Conservation (phyloP, 2,329 filamentous ascomycete species). For the Ceratocystis albifundus region DNA sequence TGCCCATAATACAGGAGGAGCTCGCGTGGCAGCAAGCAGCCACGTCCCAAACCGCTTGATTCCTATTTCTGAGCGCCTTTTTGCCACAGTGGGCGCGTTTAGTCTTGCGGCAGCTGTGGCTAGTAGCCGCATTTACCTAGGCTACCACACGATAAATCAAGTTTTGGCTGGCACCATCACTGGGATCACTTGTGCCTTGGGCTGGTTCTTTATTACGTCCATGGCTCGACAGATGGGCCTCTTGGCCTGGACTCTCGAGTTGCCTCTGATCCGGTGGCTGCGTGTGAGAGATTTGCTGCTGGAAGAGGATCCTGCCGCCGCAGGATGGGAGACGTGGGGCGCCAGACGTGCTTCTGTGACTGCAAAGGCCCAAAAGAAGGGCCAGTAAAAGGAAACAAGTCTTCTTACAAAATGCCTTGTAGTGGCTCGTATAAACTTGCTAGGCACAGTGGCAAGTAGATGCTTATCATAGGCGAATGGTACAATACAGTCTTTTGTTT, state of each 20-base stretch:
- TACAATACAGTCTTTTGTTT: too few species aligned
- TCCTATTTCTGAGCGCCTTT: conserved; percentile 48
- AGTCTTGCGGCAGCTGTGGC: conserved; percentile 58
- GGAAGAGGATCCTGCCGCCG: conserved; percentile 77
- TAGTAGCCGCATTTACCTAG: conserved; percentile 75
- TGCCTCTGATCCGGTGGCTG: conserved; percentile 51
- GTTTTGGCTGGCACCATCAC: conserved; percentile 68
- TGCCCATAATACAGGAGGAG: background rate
- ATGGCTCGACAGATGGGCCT: conserved; percentile 54
- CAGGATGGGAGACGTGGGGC: conserved; percentile 91
- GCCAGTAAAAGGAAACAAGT: background rate
- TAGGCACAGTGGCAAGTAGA: background rate
- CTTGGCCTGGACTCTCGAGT: conserved; percentile 60
- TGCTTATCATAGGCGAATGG: background rate
- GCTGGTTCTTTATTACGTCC: conserved; percentile 69
- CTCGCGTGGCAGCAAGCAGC: background rate
- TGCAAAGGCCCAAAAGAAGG: conserved; percentile 12
- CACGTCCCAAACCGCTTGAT: conserved; percentile 35
- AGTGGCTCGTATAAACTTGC: background rate
- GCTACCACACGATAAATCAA: conserved; percentile 82
- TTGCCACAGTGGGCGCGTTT: conserved; percentile 44
- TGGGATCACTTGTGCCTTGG: conserved; percentile 57
- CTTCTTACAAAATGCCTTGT: background rate
- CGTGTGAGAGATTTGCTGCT: conserved; percentile 74
- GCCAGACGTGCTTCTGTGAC: conserved; percentile 32